Base-by-base conservation (phyloP, 116 monocot species). In the Cymodocea nodosa region DNA sequence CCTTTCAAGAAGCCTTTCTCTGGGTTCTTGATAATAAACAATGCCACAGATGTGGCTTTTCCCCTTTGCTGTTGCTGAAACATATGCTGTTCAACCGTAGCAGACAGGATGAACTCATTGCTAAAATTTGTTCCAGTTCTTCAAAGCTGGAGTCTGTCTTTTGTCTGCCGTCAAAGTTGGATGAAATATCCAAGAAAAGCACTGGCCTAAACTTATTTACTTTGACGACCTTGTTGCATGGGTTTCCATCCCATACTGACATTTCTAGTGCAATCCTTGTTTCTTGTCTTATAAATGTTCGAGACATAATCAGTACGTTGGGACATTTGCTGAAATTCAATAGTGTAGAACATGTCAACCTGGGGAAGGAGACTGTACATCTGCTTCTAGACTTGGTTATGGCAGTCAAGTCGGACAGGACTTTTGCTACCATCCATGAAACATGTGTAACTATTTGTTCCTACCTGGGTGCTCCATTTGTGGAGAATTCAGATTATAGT, bases 381-480 rank as follows among this genome's bases (percentile, higher is more conserved):
- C 74, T 77, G 22, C 82, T 98, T 71, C 69, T 91, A 25, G 51
- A 71, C 17, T 80, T 65, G 22, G 25, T 92, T 15, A 89, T 83
- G 80, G 37, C 64, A 16, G 66, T 98, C 18, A 85, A 75, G 75
- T 82, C 70, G 65, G 92, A 98, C 75, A 71, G 52, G 66, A 75
- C 78, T 52, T 98, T 92, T 62, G 49, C 62, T 51, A 58, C 52
- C 59, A 69, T 92, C 39, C 77, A 83, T 73, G 76, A 66, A 52
- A 83, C 78, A 70, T 91, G 92, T 77, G 92, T 83, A 63, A 17
- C 70, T 57, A 75, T 98, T 59, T 86, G 35, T 82, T 34, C 54
- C 17, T 75, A 36, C 72, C 49, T 98, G 67, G 58, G 67, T 75
- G 49, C 59, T 48, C 50, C 74, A 6, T 35, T 55, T 10, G 71